A percentile compares a stretch with the other conserved stretches of the same genome.
Conservation (phyloP, 768 basidiomycete genomes). For the Amyloporia xantha region DNA sequence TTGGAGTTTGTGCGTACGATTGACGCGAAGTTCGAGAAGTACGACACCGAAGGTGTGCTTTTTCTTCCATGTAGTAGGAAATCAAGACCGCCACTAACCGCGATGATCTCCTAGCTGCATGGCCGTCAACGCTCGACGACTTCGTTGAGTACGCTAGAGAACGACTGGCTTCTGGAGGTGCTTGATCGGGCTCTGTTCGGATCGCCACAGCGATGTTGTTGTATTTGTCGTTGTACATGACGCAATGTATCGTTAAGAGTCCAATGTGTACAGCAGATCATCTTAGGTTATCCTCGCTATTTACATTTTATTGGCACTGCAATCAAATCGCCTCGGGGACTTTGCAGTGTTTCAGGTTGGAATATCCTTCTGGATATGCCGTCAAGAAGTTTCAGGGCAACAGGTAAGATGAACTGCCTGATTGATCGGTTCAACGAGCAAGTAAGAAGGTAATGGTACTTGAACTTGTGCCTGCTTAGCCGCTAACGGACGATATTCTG, state of each 20-base stretch:
- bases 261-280: neutral
- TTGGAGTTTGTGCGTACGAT: slow-evolving; percentile 72
- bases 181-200: neutral
- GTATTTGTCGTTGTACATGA: neutral
- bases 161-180: slow-evolving; percentile 20
- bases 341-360: too few relatives aligned
- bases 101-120: slow-evolving; percentile 63
- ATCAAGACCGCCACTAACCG: neutral
- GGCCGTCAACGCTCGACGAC: slow-evolving; percentile 85
- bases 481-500: too few relatives aligned
- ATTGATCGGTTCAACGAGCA: too few relatives aligned
- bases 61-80: neutral
- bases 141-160: slow-evolving; percentile 65
- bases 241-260: neutral
- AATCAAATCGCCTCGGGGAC: too few relatives aligned
- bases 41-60: slow-evolving; percentile 66
- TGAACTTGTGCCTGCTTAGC: too few relatives aligned
- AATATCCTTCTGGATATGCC: too few relatives aligned
- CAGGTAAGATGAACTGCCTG: too few relatives aligned
- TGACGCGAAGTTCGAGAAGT: slow-evolving; percentile 63
- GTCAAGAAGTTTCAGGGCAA: too few relatives aligned
- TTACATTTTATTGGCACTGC: too few relatives aligned
- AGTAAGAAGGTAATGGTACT: too few relatives aligned
- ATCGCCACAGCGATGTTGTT: neutral
- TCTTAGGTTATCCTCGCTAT: too few relatives aligned